Evolutionary conservation across 352 stramenopile species (phyloP), one percentile per base, ranked within the genome.

Genomic region (Phytophthora ramorum): DNA sequence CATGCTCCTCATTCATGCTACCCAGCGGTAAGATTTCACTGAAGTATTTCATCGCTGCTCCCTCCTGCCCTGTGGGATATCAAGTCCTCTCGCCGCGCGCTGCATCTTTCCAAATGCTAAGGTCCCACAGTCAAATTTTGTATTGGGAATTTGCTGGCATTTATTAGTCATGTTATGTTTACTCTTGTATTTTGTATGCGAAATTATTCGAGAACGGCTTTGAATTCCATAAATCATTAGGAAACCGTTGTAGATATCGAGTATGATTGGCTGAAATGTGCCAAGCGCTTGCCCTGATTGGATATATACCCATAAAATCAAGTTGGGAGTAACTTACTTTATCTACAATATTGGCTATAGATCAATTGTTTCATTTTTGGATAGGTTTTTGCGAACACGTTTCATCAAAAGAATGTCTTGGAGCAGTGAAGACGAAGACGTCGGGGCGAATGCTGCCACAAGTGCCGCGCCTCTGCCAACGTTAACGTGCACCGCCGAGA

Each of bases 401-500:
- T 24, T 24, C 26, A 3, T 8, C 34, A 17, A 51, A 43, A 24
- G 22, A 45, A 73, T 73, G 69, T 19, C 35, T 9, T 71, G 70
- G 59, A 73, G 55, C 17, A 65, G 57, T 32, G 68, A 73, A 19
- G 69, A 69, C 12, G 58, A 68, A 28, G 61, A 69, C n/a, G 52
- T 41, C 26, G 26, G 4, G 26, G 26, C 2, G 7, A 32, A 14
- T 3, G 46, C 55, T 8, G 41, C 38, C 48, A 26, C 7, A 9
- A 48, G 44, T 13, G 47, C 60, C 1, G 35, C 34, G 3, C 50
- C 63, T 28, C 51, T 77, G 34, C 76, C 79, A 26, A 81, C 71
- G 38, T 63, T 92, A 32, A 62, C 73, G 38, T 91, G 82, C 70
- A 74, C 82, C 7, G 52, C 71, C 20, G 84, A 93, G 56, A 96